Conservation (phyloP, 2,329 filamentous ascomycete species). For the Calonectria ilicicola region DNA sequence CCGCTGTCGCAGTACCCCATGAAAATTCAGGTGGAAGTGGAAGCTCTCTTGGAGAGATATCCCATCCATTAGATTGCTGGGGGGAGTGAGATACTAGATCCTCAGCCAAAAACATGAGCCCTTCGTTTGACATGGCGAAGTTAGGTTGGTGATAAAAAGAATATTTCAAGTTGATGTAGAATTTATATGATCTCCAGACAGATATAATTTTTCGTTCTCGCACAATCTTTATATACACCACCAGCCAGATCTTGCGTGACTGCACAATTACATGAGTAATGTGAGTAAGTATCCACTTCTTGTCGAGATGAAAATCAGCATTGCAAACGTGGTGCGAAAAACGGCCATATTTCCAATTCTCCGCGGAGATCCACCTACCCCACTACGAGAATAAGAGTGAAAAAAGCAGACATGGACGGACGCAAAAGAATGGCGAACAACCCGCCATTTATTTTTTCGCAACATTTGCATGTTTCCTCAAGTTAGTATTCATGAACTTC, state of each 20-base stretch:
- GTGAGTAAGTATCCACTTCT: neutral
- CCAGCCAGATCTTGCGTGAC: no score
- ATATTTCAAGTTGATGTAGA: no score
- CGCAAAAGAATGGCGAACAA: neutral
- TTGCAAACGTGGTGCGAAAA: neutral
- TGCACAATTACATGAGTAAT: no score
- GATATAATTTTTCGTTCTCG: no score
- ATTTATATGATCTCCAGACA: no score
- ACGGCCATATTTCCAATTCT: neutral
- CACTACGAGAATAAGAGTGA: neutral
- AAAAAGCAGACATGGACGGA: neutral
- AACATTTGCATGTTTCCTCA: neutral
- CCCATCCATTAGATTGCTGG: neutral
- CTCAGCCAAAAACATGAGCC: conserved; percentile 10
- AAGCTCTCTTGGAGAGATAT: conserved; percentile 20
- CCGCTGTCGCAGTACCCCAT: conserved; percentile 52
- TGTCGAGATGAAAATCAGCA: neutral
- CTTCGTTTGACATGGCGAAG: conserved; percentile 6
- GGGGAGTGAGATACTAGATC: neutral
- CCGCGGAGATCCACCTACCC: neutral
- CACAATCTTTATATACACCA: no score
- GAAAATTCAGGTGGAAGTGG: conserved; percentile 47
- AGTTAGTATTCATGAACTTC: no score
- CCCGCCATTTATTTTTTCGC: neutral
- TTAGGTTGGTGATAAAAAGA: neutral